Base-by-base conservation (phyloP, 805 yeast species). In the Candida anglica region DNA sequence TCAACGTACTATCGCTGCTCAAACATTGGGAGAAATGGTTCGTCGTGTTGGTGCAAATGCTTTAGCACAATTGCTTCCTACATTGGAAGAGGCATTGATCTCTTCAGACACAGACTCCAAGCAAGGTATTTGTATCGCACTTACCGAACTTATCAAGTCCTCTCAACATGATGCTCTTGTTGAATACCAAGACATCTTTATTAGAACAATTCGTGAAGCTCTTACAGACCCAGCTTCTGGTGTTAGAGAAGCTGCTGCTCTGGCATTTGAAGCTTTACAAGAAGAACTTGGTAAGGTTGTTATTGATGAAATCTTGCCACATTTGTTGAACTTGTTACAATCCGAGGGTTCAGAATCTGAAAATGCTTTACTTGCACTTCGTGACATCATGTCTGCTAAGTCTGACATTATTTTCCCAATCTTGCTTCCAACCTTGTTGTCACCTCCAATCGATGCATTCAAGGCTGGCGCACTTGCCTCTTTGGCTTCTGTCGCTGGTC, bases 71-170 rank as follows among this genome's bases (percentile, higher is more conserved):
- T 64, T 93, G 41, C 66, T 93, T 40, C 98, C 98, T 27, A 83
- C 94, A 4, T 66, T 91, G 47, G 83, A 86, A 45, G 75, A 73
- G 25, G 73, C 86, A 1, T 63, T 84, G 42, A 51, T 66, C 11
- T 53, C 74, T 19, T 61, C 73, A 36, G 93, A 84, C 48, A 66
- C 85, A n/a, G 93, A 82, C 53, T 82, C 95, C 23, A 86, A 85
- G 54, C 95, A 89, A 66, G 99, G 99, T 69, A 86, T 93, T 33
- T 93, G 98, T 69, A 79, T 91, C 56, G 98, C 98, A 6, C 68
- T 88, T 31, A 75, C 79, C 28, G 98, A 89, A 56, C 77, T 93
- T 41, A 79, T 89, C 42, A 80, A 77, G 43, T 84, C 96, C 0
- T 75, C 94, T 3, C 66, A 77, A 7, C 56, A 64, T 3, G 84